Conservation (phyloP, 805 yeast genomes). For the Starmera quercuum region DNA sequence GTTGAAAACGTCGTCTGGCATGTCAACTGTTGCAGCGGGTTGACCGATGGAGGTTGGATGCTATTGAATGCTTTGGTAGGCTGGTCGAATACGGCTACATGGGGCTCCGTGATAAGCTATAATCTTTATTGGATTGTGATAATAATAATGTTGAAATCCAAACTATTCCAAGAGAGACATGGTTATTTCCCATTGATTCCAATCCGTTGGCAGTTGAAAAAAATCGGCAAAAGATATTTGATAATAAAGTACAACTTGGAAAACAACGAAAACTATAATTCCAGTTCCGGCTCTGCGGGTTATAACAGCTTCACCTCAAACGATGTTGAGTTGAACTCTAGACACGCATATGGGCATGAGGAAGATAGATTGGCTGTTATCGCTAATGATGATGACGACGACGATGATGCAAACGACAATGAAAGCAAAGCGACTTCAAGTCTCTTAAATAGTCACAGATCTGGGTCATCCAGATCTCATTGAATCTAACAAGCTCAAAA, state of each 20-base stretch:
- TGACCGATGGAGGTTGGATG: constrained; percentile 91
- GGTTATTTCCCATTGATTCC: constrained; percentile 63
- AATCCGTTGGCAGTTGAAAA: constrained; percentile 48
- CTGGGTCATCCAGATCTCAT: too few relatives aligned
- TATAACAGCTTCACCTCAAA: constrained; percentile 1
- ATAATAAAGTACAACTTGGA: constrained; percentile 26
- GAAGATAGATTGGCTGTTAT: constrained; percentile 2
- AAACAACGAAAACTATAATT: constrained; percentile 22
- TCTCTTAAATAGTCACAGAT: constrained; percentile 5
- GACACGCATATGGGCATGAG: background rate
- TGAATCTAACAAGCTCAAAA: too few relatives aligned
- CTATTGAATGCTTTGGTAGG: constrained; percentile 81
- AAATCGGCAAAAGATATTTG: constrained; percentile 33
- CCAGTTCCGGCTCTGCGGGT: background rate
- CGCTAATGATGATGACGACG: constrained; percentile 5
- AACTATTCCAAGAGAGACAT: constrained; percentile 45
- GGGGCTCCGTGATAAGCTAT: constrained; percentile 76
- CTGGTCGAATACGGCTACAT: constrained; percentile 92
- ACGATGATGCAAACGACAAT: constrained; percentile 7
- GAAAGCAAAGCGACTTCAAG: constrained; percentile 12
- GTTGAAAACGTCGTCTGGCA: constrained; percentile 80
- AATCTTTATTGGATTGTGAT: constrained; percentile 60
- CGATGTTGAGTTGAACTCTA: background rate
- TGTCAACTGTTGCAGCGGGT: constrained; percentile 89
- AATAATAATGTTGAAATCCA: constrained; percentile 34